Base-by-base conservation (phyloP, 176 grass and related monocot species). In the Aegilops tauschii region DNA sequence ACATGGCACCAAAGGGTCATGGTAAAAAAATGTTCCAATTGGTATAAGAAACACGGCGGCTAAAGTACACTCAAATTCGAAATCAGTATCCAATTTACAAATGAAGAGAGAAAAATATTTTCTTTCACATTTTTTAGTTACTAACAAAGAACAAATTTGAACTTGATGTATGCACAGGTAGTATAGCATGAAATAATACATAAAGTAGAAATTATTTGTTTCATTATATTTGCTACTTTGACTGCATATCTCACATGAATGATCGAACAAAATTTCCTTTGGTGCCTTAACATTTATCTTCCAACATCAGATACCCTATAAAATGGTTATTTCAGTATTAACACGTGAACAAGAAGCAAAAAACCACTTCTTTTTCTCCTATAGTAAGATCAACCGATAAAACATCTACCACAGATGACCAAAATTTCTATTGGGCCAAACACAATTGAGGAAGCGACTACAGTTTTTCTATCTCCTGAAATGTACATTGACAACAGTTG, bases 401-500 rank as follows among this genome's bases (percentile, higher is more conserved):
- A 61, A 59, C 58, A 65, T 68, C 61, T 81, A 73, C 73, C 79
- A 80, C 67, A 67, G 9, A 62, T 59, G 77, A 37, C 47, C 89
- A 88, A 84, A 88, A 81, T 64, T 88, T 80, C 75, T 50, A 64
- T 13, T n/a, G 6, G 76, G 36, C 59, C 61, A 88, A 70, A 76
- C 81, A 91, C 85, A 91, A 61, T 28, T 75, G 65, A 70, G 76
- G 35, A 11, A 59, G 47, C 30, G 42, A 6, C 30, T 77, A 87
- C 49, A 84, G 18, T 9, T 44, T 81, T 69, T 49, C 91, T 86
- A 90, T 91, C 92, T 91, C 82, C 93, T 80, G 80, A 94, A 91
- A 92, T 98, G 96, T 70, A 98, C 85, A 88, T 98, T 98, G 56
- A 98, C 88, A 77, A 98, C 90, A 69, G 90, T 94, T 45, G 93